Evolutionary conservation across 1,139 yeast species (phyloP), one percentile per base, ranked within the genome.

Genomic region (Lodderomyces theae): DNA sequence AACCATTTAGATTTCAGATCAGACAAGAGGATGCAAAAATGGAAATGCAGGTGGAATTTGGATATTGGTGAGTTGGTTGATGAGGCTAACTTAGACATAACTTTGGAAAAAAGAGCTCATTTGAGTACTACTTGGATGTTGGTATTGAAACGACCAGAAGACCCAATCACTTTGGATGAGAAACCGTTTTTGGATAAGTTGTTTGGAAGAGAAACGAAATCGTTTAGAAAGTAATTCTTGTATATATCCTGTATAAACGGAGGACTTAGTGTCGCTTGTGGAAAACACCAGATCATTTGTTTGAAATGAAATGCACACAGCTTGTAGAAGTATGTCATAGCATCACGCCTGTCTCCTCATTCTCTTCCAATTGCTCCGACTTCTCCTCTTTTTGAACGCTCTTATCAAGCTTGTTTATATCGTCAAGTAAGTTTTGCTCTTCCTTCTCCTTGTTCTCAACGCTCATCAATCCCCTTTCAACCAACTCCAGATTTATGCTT

Each of bases 41-140:
- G 97, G 97, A 97, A 97, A 3, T 92, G 98, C 63, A 72, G 97
- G 56, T 92, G 97, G 97, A 92, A 92, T 56, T 69, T 92, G 49
- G 97, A 92, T 57, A 87, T 92, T 51, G 95, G 89, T 25, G 92
- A 83, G 52, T 72, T 92, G 40, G 73, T 92, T 23, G 90, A 86
- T 54, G 81, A 80, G 46, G 83, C 95, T 11, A 96, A 95, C 0
- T 71, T 92, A 46, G 94, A 86, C 51, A 75, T 92, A 32, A 86
- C 90, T 1, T 81, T 79, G 50, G 89, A 86, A 52, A 79, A 79
- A 50, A 71, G 95, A 51, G 82, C 81, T 19, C 97, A 92, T 65
- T 74, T 92, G 48, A 97, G 98, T n/a, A 86, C 97, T 2, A 88
- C 97, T 4, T 86, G 94, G 94, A 77, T 86, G 66, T 70, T 85